Base-by-base conservation (phyloP, 352 stramenopile species). In the Globisporangium spinosum region DNA sequence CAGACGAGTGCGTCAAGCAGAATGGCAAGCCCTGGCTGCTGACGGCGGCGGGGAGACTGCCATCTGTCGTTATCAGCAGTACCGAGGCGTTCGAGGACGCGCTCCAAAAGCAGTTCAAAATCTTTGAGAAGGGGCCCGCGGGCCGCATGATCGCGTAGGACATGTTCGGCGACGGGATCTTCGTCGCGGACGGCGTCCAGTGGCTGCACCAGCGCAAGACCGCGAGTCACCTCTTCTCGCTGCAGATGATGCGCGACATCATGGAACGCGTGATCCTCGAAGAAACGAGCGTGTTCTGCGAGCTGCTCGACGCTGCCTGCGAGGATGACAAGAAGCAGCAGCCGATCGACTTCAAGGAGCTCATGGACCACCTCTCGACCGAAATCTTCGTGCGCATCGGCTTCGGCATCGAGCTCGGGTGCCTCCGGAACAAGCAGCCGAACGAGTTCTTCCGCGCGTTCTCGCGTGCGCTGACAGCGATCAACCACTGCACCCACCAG, bases 151-250 rank as follows among this genome's bases (percentile, higher is more conserved):
- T 74, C 53, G 70, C 85, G 8, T 64, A 67, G 5, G 77, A 90
- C 64, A 65, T 94, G 20, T 78, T 96, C 55, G 87, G 89, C 15
- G 70, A 84, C 17, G 83, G 84, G 49, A 94, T 95, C 64, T 83
- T 94, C 58, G 79, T 74, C 3, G 70, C 73, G 0, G 85, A 96
- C 47, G 82, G 85, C 25, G 68, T 80, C 47, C 70, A 78, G 45
- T 96, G 87, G 89, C 70, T 79, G 13, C 64, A 82, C 27, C 89
- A 95, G 64, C 83, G 87, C 64, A 93, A 93, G 62, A 87, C 75
- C 15, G 85, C 89, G 56, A 96, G 86, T 54, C 91, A 97, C 65
- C 87, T 98, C 10, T 96, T 97, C 40, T 94, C 84, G 27, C 77
- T 85, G 43, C 71, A 75, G 40, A 78, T 83, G 70, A 81, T 89